phyloP scores from a whole-genome alignment of 2,329 filamentous ascomycete genomes.

The Claviceps pazoutovae region DNA sequence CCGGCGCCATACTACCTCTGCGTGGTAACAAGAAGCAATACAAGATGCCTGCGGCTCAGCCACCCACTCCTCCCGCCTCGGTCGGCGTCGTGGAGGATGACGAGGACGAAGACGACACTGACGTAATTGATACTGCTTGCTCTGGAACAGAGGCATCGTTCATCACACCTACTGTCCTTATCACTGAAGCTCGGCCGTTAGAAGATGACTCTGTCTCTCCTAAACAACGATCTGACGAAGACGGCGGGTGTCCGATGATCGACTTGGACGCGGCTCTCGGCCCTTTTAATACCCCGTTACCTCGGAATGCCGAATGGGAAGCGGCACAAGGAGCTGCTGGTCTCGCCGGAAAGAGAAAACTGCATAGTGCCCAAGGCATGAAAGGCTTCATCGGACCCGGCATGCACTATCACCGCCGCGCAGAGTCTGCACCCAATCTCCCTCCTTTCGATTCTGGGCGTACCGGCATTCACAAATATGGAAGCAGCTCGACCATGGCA shows the following conservation, averaged over 20 bases:
- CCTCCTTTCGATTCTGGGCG: slow-evolving; percentile 54
- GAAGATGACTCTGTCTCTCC: slow-evolving; percentile 7
- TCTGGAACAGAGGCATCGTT: slow-evolving; percentile 12
- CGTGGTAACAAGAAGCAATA: slow-evolving; percentile 33
- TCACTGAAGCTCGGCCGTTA: slow-evolving; percentile 25
- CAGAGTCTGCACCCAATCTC: slow-evolving; percentile 69
- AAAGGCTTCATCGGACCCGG: slow-evolving; percentile 54
- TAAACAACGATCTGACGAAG: slow-evolving; percentile 34
- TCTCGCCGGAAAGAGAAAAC: slow-evolving; percentile 43
- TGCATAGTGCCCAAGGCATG: slow-evolving; percentile 65
- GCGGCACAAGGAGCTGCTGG: slow-evolving; percentile 46
- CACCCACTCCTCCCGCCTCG: slow-evolving; percentile 33
- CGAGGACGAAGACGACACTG: slow-evolving; percentile 14
- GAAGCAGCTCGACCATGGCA: slow-evolving; percentile 61
- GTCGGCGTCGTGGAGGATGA: slow-evolving; percentile 15
- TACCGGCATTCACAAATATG: slow-evolving; percentile 46
- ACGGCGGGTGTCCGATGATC: slow-evolving; percentile 66
- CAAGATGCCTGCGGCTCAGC: slow-evolving; percentile 24
- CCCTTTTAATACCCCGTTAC: slow-evolving; percentile 72
- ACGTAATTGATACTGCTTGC: slow-evolving; percentile 9
- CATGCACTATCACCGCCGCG: slow-evolving; percentile 63
- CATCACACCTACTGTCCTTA: slow-evolving; percentile 24
- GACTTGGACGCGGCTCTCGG: slow-evolving; percentile 89
- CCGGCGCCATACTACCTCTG: slow-evolving; percentile 50
- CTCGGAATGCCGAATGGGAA: slow-evolving; percentile 50